Percentiles rank a stretch among this genome's conserved stretches.
Conservation (phyloP, 1,139 yeast species). For the Yamadazyma conglobata region DNA sequence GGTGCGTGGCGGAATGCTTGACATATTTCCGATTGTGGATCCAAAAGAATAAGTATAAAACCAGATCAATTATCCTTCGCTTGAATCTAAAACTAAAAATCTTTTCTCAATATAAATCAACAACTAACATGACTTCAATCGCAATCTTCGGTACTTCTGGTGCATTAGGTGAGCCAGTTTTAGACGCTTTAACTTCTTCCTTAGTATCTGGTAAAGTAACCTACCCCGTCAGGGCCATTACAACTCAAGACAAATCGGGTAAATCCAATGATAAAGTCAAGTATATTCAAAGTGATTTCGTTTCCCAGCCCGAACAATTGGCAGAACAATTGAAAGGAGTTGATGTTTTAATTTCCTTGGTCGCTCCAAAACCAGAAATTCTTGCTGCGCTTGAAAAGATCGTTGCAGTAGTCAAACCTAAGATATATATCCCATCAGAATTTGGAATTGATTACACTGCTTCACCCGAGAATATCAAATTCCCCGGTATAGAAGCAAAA, state of each 20-base stretch:
- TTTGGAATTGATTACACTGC: constrained; percentile 46
- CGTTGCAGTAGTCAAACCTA: constrained; percentile 41
- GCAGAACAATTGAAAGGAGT: constrained; percentile 40
- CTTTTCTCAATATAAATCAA: no score
- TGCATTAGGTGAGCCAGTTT: constrained; percentile 43
- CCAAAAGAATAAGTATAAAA: no score
- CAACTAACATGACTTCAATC: constrained; percentile 29
- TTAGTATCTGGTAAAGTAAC: constrained; percentile 40
- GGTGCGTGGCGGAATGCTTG: no score
- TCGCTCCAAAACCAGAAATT: constrained; percentile 24
- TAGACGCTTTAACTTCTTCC: constrained; percentile 44
- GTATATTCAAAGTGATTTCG: constrained; percentile 32
- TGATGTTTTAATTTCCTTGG: constrained; percentile 50
- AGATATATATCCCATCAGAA: constrained; percentile 60
- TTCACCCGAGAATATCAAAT: constrained; percentile 20
- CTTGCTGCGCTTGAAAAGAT: constrained; percentile 29
- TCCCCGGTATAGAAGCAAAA: constrained; percentile 38
- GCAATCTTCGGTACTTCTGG: constrained; percentile 58
- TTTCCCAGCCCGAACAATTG: constrained; percentile 21
- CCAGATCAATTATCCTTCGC: no score
- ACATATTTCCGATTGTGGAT: no score
- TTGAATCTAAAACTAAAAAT: no score
- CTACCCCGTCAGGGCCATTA: constrained; percentile 50
- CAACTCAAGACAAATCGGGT: constrained; percentile 38
- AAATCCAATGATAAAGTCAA: constrained; percentile 35